phyloP scores from a whole-genome alignment of 2,329 filamentous ascomycete species.

The Epichloe elymi region DNA sequence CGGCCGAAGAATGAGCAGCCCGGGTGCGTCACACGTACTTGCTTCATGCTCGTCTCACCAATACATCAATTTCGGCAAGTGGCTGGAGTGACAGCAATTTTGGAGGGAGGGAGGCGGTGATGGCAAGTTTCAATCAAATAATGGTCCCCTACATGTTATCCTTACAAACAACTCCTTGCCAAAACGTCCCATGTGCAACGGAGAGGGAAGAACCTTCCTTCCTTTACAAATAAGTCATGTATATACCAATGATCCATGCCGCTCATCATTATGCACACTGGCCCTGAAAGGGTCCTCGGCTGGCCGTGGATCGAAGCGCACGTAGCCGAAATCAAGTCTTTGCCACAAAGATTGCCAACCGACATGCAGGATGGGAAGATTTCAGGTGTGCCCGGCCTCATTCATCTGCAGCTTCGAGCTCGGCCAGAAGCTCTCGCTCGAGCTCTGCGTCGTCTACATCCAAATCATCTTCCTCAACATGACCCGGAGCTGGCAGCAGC shows the following conservation, averaged over 20 bases:
- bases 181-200: not conserved
- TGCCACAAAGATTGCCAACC: not conserved
- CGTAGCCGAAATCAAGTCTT: not conserved
- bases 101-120: no score
- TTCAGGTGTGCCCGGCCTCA: conserved; percentile 4
- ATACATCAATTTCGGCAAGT: no score
- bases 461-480: conserved; percentile 19
- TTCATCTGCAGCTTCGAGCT: conserved; percentile 32
- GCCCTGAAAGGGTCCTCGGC: not conserved
- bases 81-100: no score
- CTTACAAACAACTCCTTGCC: conserved; percentile 2
- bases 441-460: conserved; percentile 42
- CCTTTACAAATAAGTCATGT: not conserved
- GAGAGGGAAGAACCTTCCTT: not conserved
- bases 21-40: no score
- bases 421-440: conserved; percentile 50
- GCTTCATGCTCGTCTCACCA: no score
- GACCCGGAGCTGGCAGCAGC: conserved; percentile 6
- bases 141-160: not conserved
- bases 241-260: not conserved
- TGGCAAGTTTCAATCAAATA: not conserved
- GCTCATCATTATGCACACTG: conserved; percentile 1
- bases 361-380: no score
- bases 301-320: not conserved
- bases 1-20: no score